A percentile compares a stretch with the other conserved stretches of the same genome.
These are phyloP conservation scores for Lineolata rhizophorae DNA, from an alignment of 495 filamentous ascomycete species.

Conservation along the genomic window DNA sequence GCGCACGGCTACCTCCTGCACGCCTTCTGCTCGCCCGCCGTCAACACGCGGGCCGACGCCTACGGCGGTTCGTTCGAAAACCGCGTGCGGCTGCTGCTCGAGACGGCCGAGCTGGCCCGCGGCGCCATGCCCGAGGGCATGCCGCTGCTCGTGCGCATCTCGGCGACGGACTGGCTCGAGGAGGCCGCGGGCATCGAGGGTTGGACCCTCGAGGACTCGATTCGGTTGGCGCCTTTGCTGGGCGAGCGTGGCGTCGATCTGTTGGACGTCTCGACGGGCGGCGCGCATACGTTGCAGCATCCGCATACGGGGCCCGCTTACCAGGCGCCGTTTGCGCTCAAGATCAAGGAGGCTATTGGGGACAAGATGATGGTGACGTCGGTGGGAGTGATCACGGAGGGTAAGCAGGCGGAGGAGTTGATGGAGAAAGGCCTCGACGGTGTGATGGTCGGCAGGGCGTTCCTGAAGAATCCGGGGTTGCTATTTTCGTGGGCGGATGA, in stretches of 20 bases:
- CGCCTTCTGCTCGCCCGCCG: slow-evolving; percentile 17
- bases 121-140: slow-evolving; percentile 31
- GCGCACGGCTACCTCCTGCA: slow-evolving; percentile 20
- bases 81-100: slow-evolving; percentile 25
- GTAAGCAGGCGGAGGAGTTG: slow-evolving; percentile 17
- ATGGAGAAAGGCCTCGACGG: slow-evolving; percentile 27
- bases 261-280: slow-evolving; percentile 52
- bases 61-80: slow-evolving; percentile 30
- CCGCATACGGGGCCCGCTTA: slow-evolving; percentile 24
- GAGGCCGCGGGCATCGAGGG: slow-evolving; percentile 28
- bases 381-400: slow-evolving; percentile 47
- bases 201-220: slow-evolving; percentile 43
- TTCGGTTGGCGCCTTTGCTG: slow-evolving; percentile 38
- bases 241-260: slow-evolving; percentile 48
- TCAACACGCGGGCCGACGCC: slow-evolving; percentile 19
- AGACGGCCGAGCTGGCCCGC: slow-evolving; percentile 31
- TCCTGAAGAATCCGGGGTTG: slow-evolving; percentile 46
- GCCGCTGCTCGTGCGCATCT: slow-evolving; percentile 48
- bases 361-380: slow-evolving; percentile 39
- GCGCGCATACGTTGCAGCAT: slow-evolving; percentile 38
- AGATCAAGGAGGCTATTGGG: slow-evolving; percentile 29
- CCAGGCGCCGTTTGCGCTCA: slow-evolving; percentile 40
- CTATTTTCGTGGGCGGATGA: slow-evolving; percentile 52
- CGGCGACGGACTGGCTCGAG: slow-evolving; percentile 51
- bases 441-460: slow-evolving; percentile 36